Evolutionary conservation across 257 asterid species (phyloP).

Genomic region (Fraxinus excelsior): DNA sequence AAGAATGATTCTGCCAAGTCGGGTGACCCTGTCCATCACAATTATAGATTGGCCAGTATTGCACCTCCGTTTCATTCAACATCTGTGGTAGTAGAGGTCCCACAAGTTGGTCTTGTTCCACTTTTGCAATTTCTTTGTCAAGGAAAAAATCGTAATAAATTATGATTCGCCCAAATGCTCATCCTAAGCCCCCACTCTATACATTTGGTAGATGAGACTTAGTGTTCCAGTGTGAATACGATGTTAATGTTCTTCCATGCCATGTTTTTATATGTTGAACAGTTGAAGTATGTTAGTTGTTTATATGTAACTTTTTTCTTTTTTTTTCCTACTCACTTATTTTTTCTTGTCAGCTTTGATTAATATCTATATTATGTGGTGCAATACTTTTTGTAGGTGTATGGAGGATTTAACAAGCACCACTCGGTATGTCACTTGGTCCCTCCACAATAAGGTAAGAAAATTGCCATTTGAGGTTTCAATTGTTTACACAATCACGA

Average conservation of each 20-base stretch:
- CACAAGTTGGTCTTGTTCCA: background rate
- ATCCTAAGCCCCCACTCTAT: background rate
- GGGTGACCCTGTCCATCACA: background rate
- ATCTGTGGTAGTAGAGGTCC: background rate
- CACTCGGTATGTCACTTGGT: conserved; percentile 96
- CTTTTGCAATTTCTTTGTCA: background rate
- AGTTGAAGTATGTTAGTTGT: background rate
- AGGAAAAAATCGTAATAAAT: background rate
- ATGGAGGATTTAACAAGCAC: conserved; percentile 98
- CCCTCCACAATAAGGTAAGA: conserved; percentile 93
- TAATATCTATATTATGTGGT: conserved; percentile 13
- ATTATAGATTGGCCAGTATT: background rate
- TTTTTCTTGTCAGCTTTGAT: conserved; percentile 4
- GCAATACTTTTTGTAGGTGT: conserved; percentile 55
- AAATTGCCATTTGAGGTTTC: conserved; percentile 6
- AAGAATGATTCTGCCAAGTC: background rate
- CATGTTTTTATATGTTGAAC: background rate
- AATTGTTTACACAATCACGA: background rate
- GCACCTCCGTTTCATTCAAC: background rate
- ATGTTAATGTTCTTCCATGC: background rate
- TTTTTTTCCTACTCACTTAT: conserved; percentile 6
- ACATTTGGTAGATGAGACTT: conserved; percentile 8
- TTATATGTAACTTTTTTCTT: conserved; percentile 8
- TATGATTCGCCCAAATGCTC: background rate
- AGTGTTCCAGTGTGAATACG: background rate